phyloP scores from a whole-genome alignment of 2,329 filamentous ascomycete species.

The Aspergillus sp. region DNA sequence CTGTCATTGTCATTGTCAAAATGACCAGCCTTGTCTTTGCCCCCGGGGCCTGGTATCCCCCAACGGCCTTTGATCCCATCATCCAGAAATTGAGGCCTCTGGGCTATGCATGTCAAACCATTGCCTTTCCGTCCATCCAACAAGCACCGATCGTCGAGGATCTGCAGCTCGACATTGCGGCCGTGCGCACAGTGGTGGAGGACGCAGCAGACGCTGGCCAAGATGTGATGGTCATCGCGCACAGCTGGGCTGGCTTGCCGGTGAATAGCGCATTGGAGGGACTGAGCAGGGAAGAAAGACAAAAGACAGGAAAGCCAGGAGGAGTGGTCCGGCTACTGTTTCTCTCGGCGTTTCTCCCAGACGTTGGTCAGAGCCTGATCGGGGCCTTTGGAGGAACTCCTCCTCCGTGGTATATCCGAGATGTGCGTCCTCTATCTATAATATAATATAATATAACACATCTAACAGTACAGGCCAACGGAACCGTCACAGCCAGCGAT shows the following conservation, averaged over 20 bases:
- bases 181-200: constrained; percentile 27
- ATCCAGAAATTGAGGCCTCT: constrained; percentile 12
- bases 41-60: constrained; percentile 29
- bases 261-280: constrained; percentile 30
- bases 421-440: constrained; percentile 17
- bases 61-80: constrained; percentile 22
- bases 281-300: constrained; percentile 23
- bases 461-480: constrained; percentile 9
- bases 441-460: background rate
- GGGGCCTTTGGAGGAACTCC: constrained; percentile 20
- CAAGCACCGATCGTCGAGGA: constrained; percentile 15
- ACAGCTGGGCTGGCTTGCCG: constrained; percentile 34
- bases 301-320: constrained; percentile 20
- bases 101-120: constrained; percentile 15
- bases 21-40: constrained; percentile 22
- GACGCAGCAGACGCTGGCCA: constrained; percentile 22
- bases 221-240: constrained; percentile 26
- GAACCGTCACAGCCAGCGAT: constrained; percentile 20
- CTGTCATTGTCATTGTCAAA: constrained; percentile 12
- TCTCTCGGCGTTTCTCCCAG: constrained; percentile 30
- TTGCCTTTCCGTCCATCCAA: constrained; percentile 25
- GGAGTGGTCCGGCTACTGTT: constrained; percentile 31
- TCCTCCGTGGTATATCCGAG: constrained; percentile 23
- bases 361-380: constrained; percentile 25
- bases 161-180: constrained; percentile 25